phyloP scores from a whole-genome alignment of 371 early-diverging fungal species.

The Phascolomyces articulosus region DNA sequence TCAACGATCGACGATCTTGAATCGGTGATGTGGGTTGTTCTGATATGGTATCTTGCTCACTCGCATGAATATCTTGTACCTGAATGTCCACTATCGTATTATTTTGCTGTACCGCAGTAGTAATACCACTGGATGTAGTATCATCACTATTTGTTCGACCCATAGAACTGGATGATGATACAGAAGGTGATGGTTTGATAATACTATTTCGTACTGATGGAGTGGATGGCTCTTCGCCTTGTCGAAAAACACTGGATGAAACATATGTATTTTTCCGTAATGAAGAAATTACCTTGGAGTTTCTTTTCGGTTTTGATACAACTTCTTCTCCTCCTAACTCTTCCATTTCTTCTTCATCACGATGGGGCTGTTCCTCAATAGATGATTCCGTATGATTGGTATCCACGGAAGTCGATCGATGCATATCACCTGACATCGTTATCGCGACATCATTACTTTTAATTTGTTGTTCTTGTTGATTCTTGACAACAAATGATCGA shows the following conservation, averaged over 20 bases:
- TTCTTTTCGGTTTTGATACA: slow-evolving; percentile 13
- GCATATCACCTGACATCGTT: too few relatives aligned
- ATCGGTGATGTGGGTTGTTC: not conserved
- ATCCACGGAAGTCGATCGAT: too few relatives aligned
- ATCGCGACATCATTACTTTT: not conserved
- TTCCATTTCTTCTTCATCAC: not conserved
- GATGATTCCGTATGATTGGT: not conserved
- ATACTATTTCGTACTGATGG: too few relatives aligned
- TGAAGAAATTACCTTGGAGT: slow-evolving; percentile 36
- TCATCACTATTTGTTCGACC: not conserved
- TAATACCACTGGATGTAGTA: not conserved
- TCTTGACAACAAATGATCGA: not conserved
- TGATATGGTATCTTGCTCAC: not conserved
- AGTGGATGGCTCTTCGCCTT: slow-evolving; percentile 9
- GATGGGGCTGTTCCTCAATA: not conserved
- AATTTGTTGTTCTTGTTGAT: not conserved
- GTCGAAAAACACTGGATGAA: slow-evolving; percentile 42
- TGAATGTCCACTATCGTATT: not conserved
- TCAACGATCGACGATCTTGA: slow-evolving; percentile 1
- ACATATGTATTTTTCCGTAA: slow-evolving; percentile 37
- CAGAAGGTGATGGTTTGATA: slow-evolving; percentile 1
- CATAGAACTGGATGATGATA: not conserved
- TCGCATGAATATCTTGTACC: too few relatives aligned
- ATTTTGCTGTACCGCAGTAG: too few relatives aligned
- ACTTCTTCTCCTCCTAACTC: not conserved